Base-by-base conservation (phyloP, 306 rosid genomes). In the Vicia sativa region DNA sequence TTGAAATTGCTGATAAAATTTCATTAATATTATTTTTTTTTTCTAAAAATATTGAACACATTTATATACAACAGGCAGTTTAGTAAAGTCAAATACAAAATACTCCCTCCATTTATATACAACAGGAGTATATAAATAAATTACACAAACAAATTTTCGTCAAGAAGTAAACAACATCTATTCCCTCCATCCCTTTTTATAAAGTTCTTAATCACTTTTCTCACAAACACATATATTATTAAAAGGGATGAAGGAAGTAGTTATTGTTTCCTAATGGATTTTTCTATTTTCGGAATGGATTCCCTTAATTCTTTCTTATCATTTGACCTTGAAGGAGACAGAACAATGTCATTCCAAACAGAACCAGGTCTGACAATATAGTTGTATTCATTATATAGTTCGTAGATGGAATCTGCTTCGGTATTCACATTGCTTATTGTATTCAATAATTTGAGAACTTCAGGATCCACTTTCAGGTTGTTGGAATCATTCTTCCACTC, bases 381-480 rank as follows among this genome's bases (percentile, higher is more conserved):
- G 70, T 26, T 65, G 3, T 84, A 79, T 64, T 85, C 78, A 58
- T 68, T 37, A 62, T 89, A 69, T 37, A 93, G 90, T 71, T 88
- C 89, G 14, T 80, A 82, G 46, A 90, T 80, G 46, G 90, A 93
- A 58, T 83, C 87, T 15, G 96, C 96, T 11, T 86, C 83, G 2
- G 79, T 29, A 78, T 93, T 88, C 82, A 90, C 73, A 72, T 57
- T 76, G 68, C 77, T 79, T 21, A 83, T 25, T 7, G 3, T 58
- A 38, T 64, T n/a, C 87, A 93, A 70, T 68, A 83, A 83, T 7
- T 77, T 74, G 65, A 76, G 68, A 18, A 82, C 85, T 73, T 86
- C 85, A 2, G 81, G 77, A 46, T 93, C 91, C 65, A 85, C 75
- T 2, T 74, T 82, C 75, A 85, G 43, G 39, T 76, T 78, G 72